These are phyloP conservation scores for Kwoniella sp. DNA, from an alignment of 768 basidiomycete species.

Conservation along the genomic window DNA sequence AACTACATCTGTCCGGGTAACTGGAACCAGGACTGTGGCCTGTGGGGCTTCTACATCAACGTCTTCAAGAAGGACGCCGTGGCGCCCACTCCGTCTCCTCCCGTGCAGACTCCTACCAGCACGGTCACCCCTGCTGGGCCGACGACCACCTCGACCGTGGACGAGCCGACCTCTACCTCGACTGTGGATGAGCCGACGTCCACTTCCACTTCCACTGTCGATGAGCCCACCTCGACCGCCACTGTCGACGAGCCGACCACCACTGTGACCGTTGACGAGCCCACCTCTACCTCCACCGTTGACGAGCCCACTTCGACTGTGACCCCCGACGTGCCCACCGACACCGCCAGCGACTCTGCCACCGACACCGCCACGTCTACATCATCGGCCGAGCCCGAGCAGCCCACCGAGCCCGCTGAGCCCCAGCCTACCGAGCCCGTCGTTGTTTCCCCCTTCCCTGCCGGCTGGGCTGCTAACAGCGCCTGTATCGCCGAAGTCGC, in stretches of 20 bases:
- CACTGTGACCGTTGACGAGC: not conserved
- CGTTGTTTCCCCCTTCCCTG: constrained; percentile 1
- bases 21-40: constrained; percentile 11
- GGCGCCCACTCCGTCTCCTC: constrained; percentile 3
- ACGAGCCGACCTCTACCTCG: not conserved
- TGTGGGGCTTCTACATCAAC: constrained; percentile 6
- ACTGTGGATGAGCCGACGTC: not conserved
- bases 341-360: not conserved
- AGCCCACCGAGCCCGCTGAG: not conserved
- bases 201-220: not conserved
- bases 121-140: constrained; percentile 1
- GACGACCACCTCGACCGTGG: not conserved
- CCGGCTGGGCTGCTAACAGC: constrained; percentile 11
- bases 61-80: constrained; percentile 7
- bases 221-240: constrained; percentile 4
- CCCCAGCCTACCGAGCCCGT: not conserved
- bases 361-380: not conserved
- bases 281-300: not conserved
- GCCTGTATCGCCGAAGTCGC: constrained; percentile 16
- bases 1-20: constrained; percentile 22
- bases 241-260: not conserved
- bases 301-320: not conserved
- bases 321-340: not conserved
- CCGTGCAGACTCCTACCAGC: not conserved
- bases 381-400: not conserved